phyloP scores from a whole-genome alignment of 176 grass and related monocot genomes.

The Avena insularis region DNA sequence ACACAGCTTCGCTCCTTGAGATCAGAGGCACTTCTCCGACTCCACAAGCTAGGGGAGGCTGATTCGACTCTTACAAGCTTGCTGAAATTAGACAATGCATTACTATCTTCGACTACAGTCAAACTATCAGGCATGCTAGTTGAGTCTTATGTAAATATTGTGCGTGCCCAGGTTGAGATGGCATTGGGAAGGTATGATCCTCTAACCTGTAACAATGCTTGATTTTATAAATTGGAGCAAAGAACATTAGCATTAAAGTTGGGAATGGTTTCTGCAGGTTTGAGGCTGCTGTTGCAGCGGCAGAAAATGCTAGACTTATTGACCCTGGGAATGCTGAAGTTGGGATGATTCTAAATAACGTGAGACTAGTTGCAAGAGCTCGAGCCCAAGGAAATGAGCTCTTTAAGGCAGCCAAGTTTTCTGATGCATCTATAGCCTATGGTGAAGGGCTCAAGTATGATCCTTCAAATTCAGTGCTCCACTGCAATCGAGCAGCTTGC shows the following conservation, averaged over 20 bases:
- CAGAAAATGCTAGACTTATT: conserved; percentile 78
- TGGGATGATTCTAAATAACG: conserved; percentile 65
- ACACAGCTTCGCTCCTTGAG: conserved; percentile 79
- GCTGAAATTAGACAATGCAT: conserved; percentile 59
- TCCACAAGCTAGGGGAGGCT: conserved; percentile 86
- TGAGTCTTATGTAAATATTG: conserved; percentile 74
- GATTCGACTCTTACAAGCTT: conserved; percentile 63
- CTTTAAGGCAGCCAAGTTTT: conserved; percentile 81
- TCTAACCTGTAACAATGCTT: conserved; percentile 37
- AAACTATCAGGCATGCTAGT: conserved; percentile 75
- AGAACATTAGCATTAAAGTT: conserved; percentile 17
- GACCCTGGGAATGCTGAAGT: conserved; percentile 71
- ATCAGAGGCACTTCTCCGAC: conserved; percentile 85
- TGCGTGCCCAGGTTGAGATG: conserved; percentile 88
- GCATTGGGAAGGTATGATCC: conserved; percentile 78
- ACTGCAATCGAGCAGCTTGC: conserved; percentile 96
- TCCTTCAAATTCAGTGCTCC: conserved; percentile 79
- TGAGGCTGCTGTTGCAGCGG: conserved; percentile 72
- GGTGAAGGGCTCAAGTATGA: conserved; percentile 91
- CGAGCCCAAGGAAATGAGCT: conserved; percentile 88
- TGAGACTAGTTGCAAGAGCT: conserved; percentile 78
- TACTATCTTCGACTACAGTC: conserved; percentile 41
- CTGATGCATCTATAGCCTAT: conserved; percentile 88
- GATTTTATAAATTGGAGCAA: conserved; percentile 29
- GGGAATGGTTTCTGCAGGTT: conserved; percentile 70